A percentile compares a stretch with the other conserved stretches of the same genome.
Evolutionary conservation across 2,329 filamentous ascomycete genomes (phyloP).

Genomic region (Escovopsis weberi): DNA sequence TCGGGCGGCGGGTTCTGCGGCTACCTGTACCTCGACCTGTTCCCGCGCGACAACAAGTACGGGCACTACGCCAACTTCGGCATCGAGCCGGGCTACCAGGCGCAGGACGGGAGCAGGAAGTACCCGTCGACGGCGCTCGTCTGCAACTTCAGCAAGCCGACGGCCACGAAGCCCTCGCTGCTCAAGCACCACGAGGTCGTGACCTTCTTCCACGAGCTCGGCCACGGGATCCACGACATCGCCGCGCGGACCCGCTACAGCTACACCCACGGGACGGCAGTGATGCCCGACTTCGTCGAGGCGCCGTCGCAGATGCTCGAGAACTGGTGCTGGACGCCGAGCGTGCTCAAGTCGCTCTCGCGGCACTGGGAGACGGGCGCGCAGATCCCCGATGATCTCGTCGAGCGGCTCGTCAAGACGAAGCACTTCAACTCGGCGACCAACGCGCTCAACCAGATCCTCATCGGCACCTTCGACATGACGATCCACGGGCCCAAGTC

Average conservation of each 20-base stretch:
- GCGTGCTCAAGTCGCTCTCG: conserved; percentile 50
- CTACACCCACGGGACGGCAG: conserved; percentile 53
- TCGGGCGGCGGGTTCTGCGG: conserved; percentile 62
- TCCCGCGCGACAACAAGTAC: conserved; percentile 70
- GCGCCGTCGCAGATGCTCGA: conserved; percentile 61
- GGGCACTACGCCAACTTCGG: conserved; percentile 78
- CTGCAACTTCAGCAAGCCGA: conserved; percentile 77
- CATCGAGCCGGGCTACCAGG: conserved; percentile 56
- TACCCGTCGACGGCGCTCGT: conserved; percentile 70
- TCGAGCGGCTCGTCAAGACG: conserved; percentile 58
- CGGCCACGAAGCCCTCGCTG: conserved; percentile 58
- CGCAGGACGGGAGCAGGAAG: conserved; percentile 51
- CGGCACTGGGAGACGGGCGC: conserved; percentile 58
- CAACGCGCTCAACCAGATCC: conserved; percentile 63
- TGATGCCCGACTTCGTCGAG: conserved; percentile 56
- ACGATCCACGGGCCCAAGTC: conserved; percentile 55
- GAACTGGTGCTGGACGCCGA: conserved; percentile 61
- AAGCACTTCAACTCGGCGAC: conserved; percentile 72
- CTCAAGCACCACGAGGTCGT: conserved; percentile 75
- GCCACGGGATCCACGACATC: conserved; percentile 57
- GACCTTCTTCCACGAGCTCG: conserved; percentile 67
- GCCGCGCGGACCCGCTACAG: conserved; percentile 47
- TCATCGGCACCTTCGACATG: conserved; percentile 79
- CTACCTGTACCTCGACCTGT: conserved; percentile 71
- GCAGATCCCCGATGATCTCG: conserved; percentile 59